These are phyloP conservation scores for Chlorella sp. DNA, from an alignment of 139 green algal species.

Conservation along the genomic window DNA sequence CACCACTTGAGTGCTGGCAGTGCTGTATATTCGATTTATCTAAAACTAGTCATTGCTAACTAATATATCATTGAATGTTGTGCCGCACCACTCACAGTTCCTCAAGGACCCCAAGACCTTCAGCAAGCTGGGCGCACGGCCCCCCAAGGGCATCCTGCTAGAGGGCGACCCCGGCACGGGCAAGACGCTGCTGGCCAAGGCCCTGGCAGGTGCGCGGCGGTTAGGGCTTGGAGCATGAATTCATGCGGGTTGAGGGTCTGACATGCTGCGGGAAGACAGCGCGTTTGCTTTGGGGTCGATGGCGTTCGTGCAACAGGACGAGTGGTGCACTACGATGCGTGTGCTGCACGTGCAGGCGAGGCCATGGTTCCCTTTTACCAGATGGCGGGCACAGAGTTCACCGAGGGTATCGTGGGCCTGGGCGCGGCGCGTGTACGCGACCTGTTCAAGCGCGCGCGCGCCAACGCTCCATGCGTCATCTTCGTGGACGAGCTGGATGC, in stretches of 20 bases:
- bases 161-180: conserved; percentile 82
- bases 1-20: too few species aligned
- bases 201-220: conserved; percentile 62
- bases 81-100: conserved; percentile 50
- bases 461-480: conserved; percentile 86
- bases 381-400: conserved; percentile 96
- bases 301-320: too few species aligned
- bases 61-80: too few species aligned
- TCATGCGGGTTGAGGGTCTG: too few species aligned
- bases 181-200: conserved; percentile 92
- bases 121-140: conserved; percentile 66
- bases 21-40: too few species aligned
- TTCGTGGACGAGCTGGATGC: conserved; percentile 99
- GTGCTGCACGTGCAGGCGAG: conserved; percentile 12
- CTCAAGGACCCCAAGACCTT: conserved; percentile 86
- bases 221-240: too few species aligned
- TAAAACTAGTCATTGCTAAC: too few species aligned
- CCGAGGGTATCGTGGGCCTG: conserved; percentile 95
- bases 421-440: conserved; percentile 91
- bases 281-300: too few species aligned
- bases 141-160: conserved; percentile 94
- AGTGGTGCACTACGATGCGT: too few species aligned
- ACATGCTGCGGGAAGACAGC: too few species aligned
- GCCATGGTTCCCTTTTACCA: conserved; percentile 48
- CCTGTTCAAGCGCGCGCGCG: conserved; percentile 90